These are phyloP conservation scores for Quercus agrifolia DNA, from an alignment of 306 rosid species.

Conservation along the genomic window DNA sequence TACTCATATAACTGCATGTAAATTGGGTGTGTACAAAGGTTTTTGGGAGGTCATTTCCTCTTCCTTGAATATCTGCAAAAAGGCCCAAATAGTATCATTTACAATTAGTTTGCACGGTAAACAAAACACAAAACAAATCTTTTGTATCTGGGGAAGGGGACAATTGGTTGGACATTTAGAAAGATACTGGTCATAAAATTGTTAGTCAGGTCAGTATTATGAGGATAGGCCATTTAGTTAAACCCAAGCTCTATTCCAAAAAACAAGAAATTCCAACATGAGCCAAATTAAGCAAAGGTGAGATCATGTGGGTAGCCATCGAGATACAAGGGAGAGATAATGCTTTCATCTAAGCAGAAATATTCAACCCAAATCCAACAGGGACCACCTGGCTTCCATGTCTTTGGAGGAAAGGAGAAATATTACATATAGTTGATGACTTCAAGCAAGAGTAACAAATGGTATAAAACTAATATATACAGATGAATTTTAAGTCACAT, in stretches of 20 bases:
- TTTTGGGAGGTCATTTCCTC: slow-evolving; percentile 14
- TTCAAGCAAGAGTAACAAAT: not conserved
- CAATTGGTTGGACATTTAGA: not conserved
- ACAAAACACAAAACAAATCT: not conserved
- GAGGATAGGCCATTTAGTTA: too few species aligned
- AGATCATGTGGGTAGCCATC: not conserved
- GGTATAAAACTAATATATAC: too few species aligned
- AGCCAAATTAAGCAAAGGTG: too few species aligned
- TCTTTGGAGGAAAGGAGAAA: not conserved
- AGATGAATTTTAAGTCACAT: not conserved
- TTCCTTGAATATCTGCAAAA: slow-evolving; percentile 26
- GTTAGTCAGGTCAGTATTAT: too few species aligned
- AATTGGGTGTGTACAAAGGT: slow-evolving; percentile 21
- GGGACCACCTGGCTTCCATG: not conserved
- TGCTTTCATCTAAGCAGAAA: not conserved
- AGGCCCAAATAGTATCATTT: not conserved
- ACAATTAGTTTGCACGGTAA: not conserved
- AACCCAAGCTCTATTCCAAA: too few species aligned
- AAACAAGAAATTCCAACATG: too few species aligned
- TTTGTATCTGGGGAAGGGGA: not conserved
- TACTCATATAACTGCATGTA: slow-evolving; percentile 45
- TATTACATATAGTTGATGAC: not conserved
- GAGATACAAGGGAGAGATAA: not conserved
- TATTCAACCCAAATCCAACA: not conserved
- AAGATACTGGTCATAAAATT: not conserved